Conservation (phyloP, 1,284 basidiomycete genomes). For the Cryptococcus deneoformans region DNA sequence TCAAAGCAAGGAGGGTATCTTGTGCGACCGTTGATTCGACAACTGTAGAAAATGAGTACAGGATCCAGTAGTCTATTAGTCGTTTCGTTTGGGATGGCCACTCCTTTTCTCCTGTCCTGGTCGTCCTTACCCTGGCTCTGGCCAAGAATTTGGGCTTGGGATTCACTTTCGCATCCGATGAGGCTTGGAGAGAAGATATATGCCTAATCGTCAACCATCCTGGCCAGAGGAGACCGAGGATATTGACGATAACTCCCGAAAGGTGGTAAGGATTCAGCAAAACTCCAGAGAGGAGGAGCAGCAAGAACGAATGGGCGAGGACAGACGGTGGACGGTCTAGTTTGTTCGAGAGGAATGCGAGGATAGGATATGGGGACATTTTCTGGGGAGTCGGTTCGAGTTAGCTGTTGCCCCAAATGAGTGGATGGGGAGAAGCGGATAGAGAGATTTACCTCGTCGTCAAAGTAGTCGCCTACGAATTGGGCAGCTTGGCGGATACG, state of each 20-base stretch:
- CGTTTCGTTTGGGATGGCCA: background rate
- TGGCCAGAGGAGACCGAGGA: conserved; percentile 1
- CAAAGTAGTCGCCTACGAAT: background rate
- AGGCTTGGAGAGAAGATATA: background rate
- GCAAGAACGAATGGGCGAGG: conserved; percentile 5
- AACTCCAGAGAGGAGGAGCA: conserved; percentile 8
- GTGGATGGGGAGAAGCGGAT: too few relatives aligned
- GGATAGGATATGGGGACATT: background rate
- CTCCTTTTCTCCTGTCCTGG: background rate
- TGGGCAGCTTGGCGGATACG: background rate
- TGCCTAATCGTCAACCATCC: background rate
- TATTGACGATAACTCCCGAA: conserved; percentile 5
- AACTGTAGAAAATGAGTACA: conserved; percentile 5
- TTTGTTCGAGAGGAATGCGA: background rate
- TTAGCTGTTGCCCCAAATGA: too few relatives aligned
- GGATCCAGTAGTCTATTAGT: conserved; percentile 12
- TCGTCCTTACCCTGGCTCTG: too few relatives aligned
- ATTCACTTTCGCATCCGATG: background rate
- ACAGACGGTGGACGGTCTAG: conserved; percentile 15
- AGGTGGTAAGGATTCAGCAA: conserved; percentile 12
- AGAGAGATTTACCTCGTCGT: conserved; percentile 1
- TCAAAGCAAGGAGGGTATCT: conserved; percentile 1
- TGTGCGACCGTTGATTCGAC: conserved; percentile 2
- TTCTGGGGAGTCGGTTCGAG: background rate
- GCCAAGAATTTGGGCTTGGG: background rate